Evolutionary conservation across 768 basidiomycete species (phyloP), one percentile per base, ranked within the genome.

Genomic region (Cubamyces lactineus): DNA sequence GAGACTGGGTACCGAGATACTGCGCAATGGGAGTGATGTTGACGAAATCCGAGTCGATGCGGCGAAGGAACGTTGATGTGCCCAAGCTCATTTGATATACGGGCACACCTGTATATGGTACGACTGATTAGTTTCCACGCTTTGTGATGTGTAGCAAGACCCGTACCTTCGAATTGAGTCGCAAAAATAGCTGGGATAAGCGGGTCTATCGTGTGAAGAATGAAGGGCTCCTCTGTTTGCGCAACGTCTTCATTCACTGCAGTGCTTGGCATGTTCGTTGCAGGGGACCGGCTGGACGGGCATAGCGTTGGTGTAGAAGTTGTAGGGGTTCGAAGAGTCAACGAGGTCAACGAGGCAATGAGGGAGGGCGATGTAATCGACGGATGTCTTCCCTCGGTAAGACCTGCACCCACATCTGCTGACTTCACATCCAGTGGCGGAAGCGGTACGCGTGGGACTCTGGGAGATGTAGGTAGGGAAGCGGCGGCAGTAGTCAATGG

Each of bases 31-130:
- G 80, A 45, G 86, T 81, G 48, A 91, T 78, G 71, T 91, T 88
- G 67, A 91, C 88, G 66, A 88, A 91, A 69, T 89, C 88, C 38
- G 88, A 88, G 74, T 91, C 89, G 57, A 91, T 85, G 65, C 90
- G 86, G 67, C 90, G 85, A 64, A 91, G 74, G 49, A 91, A 77
- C 34, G 80, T 75, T 53, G 78, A 77, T 8, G 80, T 72, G 42
- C 83, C 85, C 11, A 91, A 79, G 53, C 75, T 78, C 73, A 85
- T 88, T 70, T 88, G 87, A 73, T 90, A 91, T 52, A 91, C 88
- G 41, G 87, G 83, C 57, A 91, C 86, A 66, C 86, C 89, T 91
- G 68, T 1, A 52, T 39, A 30, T 5, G 26, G 23, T 30, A 57
- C 21, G 24, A n/a, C 62, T 49, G 23, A 54, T 69, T 40, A 63